Evolutionary conservation across 345 rosid genomes (phyloP).

Genomic region (Turritis glabra): DNA sequence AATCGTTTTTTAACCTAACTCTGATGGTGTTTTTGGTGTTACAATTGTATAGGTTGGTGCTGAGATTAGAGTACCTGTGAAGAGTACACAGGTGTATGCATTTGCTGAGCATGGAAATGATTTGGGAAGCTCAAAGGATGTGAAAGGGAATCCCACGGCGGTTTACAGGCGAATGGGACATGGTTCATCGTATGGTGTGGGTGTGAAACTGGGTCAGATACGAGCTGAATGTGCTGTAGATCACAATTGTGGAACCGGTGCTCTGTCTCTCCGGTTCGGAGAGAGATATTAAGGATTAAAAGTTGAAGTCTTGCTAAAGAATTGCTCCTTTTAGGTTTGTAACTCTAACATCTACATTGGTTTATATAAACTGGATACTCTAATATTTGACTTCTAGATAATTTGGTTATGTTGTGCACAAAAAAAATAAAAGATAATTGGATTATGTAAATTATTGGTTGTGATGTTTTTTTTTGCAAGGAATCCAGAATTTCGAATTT

Average conservation of each 20-base stretch:
- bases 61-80: slow-evolving; percentile 81
- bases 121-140: slow-evolving; percentile 89
- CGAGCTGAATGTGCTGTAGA: slow-evolving; percentile 95
- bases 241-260: slow-evolving; percentile 83
- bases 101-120: slow-evolving; percentile 96
- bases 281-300: slow-evolving; percentile 68
- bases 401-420: no score
- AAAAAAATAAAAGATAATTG: no score
- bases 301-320: not conserved
- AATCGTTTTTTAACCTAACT: not conserved
- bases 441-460: not conserved
- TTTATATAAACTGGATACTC: not conserved
- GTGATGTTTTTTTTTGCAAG: not conserved
- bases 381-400: not conserved
- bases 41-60: slow-evolving; percentile 54
- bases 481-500: not conserved
- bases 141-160: slow-evolving; percentile 97
- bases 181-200: slow-evolving; percentile 88
- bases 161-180: slow-evolving; percentile 84
- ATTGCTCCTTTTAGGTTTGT: not conserved
- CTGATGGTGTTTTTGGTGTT: not conserved
- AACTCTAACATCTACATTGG: not conserved
- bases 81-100: slow-evolving; percentile 71
- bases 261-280: slow-evolving; percentile 80
- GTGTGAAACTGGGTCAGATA: slow-evolving; percentile 80